Base-by-base conservation (phyloP, 164 flowering plant genomes). In the Santalum album region DNA sequence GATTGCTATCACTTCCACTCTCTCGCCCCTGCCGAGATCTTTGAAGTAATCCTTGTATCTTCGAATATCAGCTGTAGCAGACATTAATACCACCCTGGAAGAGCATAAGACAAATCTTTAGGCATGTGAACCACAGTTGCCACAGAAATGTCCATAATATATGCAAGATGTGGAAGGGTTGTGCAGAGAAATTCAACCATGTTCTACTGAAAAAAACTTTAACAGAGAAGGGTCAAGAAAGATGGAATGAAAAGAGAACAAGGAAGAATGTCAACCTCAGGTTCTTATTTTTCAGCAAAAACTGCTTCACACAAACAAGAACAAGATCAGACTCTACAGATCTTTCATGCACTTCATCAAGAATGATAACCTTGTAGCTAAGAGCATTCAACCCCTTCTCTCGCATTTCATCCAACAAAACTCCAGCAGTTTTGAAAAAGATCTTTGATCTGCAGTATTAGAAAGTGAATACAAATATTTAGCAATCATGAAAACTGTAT, bases 301-400 rank as follows among this genome's bases (percentile, higher is more conserved):
- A 84, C 69, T 94, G 97, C 80, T 94, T 94, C 57, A 90, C 72
- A 56, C 92, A 94, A 51, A 89, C 83, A 73, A 94, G 97, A 73
- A 86, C 87, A 62, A 90, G 96, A 76, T 94, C 99, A 38, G 96
- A 94, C 69, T 94, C 97, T 43, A 85, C 95, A 47, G 99, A 94
- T 86, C 96, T 82, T 75, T 90, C 99, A 69, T 94, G 99, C 65
- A 90, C 97, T 80, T 94, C 99, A 74, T 94, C 99, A 54, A 94
- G 89, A 67, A 94, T 80, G 39, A 94, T 75, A 65, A 73, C 97
- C 71, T 86, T 90, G 69, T 90, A 94, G 19, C 65, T 74, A 7
- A 94, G 87, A 7, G 99, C 99, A 56, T 73, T 71, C 46, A 72
- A 22, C 20, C 99, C 99, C 59, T 73, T 89, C 50, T 94, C 97